Evolutionary conservation across 1,284 basidiomycete genomes (phyloP), one percentile per base, ranked within the genome.

Genomic region (Afroboletus lepidellus): DNA sequence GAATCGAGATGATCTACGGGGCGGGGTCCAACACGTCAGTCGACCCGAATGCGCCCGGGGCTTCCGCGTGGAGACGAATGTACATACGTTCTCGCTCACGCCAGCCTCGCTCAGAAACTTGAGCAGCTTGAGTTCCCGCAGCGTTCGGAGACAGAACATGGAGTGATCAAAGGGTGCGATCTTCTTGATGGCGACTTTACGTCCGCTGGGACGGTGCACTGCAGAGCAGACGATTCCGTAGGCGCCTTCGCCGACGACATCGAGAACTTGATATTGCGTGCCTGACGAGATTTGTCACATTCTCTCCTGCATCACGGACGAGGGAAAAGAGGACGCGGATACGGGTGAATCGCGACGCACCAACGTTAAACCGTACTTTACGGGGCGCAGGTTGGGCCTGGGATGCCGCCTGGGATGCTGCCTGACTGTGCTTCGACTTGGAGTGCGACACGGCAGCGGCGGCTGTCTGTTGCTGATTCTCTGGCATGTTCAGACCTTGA

Each of bases 141-240:
- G 78, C 0, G 92, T 94, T 41, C 92, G 77, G 50, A 94, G 74
- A 61, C 90, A 91, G 70, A 93, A 94, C 90, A 94, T 92, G 18
- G 90, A 90, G 66, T 94, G 92, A 69, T 94, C 92, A 60, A 95
- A 94, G 0, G 92, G 92, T 7, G 88, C 84, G 73, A 95, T 92
- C 80, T 92, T 92, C 80, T 94, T 92, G 75, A 92, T 92, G 47
- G 90, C 90, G 50, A 93, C 89, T 67, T 90, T 90, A 48, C 85
- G 83, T 45, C 86, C 85, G 49, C 84, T 90, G 11, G 89, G 86
- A 62, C 83, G 72, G 66, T 94, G 92, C 2, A 93, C 78, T 3
- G 92, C 92, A 24, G 90, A 92, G 64, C 90, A 94, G 60, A 94
- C 92, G 60, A 95, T 93, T 36, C 90, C 90, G 63, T 92, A 92